phyloP scores from a whole-genome alignment of 345 rosid species.

The Citrus unshiu region DNA sequence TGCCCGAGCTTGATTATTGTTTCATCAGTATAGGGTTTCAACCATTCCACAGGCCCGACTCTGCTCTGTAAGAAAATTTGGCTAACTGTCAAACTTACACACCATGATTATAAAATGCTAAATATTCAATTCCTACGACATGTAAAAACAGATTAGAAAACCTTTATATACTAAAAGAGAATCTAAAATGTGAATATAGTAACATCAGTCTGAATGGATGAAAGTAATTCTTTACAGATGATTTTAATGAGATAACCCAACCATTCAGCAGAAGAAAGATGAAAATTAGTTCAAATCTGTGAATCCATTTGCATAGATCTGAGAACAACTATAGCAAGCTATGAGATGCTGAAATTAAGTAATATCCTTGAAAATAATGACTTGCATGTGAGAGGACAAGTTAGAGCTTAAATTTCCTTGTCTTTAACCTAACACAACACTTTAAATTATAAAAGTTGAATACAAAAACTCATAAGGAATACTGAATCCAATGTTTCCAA shows the following conservation, averaged over 20 bases:
- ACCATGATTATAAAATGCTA: background rate
- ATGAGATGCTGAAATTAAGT: background rate
- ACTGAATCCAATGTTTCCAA: background rate
- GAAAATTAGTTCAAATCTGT: background rate
- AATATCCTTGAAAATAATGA: background rate
- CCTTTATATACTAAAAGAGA: background rate
- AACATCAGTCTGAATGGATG: background rate
- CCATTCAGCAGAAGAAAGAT: background rate
- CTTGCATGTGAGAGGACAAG: background rate
- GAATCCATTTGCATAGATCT: background rate
- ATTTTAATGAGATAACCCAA: background rate
- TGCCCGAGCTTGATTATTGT: conserved; percentile 83
- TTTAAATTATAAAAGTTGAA: background rate
- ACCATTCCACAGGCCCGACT: conserved; percentile 99
- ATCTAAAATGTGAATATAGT: background rate
- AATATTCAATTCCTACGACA: background rate
- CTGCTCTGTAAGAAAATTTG: conserved; percentile 69
- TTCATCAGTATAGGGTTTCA: conserved; percentile 98
- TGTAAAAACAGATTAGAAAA: background rate
- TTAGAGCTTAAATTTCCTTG: background rate
- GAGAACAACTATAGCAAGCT: background rate
- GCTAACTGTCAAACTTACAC: conserved; percentile 14
- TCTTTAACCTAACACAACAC: background rate
- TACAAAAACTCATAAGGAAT: background rate
- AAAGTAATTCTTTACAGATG: background rate